These are phyloP conservation scores for Suillus spraguei DNA, from an alignment of 768 basidiomycete species.

Conservation along the genomic window DNA sequence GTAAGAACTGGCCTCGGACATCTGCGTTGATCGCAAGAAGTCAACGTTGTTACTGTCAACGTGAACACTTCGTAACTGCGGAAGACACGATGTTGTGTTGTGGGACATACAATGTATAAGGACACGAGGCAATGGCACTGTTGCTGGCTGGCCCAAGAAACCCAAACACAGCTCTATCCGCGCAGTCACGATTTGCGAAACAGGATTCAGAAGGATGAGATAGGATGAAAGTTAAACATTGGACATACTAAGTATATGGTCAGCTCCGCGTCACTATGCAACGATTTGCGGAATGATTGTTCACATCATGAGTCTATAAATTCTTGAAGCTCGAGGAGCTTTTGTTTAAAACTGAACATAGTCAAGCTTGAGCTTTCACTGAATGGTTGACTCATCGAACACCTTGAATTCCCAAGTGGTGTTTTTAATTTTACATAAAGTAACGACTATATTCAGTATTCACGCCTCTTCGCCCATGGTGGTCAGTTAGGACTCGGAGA, in stretches of 20 bases:
- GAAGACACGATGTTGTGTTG: neutral
- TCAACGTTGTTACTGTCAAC: neutral
- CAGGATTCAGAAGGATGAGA: neutral
- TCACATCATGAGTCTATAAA: neutral
- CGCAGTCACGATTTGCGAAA: neutral
- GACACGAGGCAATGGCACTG: neutral
- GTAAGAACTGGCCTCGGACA: constrained; percentile 8
- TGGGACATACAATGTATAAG: neutral
- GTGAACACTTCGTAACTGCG: neutral
- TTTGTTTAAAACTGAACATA: no score
- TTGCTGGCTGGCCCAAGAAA: neutral
- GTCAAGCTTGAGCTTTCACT: no score
- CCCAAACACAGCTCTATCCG: constrained; percentile 3
- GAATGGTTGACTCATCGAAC: no score
- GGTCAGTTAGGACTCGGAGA: no score
- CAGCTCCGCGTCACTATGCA: neutral
- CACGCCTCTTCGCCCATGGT: no score
- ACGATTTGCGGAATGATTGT: no score
- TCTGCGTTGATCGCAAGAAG: constrained; percentile 2
- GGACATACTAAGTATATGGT: neutral
- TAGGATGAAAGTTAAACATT: neutral
- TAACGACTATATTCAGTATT: no score
- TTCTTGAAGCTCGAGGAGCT: no score
- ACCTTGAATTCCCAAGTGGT: no score
- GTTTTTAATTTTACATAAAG: no score